Evolutionary conservation across 2,329 filamentous ascomycete species (phyloP).

Genomic region (Teratosphaeria gauchensis): DNA sequence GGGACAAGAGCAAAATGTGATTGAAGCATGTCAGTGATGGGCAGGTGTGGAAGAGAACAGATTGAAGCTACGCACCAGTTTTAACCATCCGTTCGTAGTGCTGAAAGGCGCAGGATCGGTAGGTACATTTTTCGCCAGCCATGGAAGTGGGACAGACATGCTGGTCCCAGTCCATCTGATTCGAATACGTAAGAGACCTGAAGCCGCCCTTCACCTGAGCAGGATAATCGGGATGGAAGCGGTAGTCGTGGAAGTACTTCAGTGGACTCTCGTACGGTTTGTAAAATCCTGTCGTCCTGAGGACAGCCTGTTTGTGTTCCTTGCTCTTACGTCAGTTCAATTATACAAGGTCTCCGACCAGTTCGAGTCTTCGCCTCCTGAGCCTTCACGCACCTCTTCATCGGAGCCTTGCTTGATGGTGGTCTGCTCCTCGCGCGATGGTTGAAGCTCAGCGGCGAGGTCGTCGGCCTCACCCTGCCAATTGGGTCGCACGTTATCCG

Average conservation of each 20-base stretch:
- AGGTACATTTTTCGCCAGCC: conserved; percentile 62
- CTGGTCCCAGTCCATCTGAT: conserved; percentile 69
- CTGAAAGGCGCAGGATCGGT: conserved; percentile 62
- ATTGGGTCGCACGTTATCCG: neutral
- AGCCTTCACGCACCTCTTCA: conserved; percentile 9
- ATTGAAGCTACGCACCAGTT: conserved; percentile 55
- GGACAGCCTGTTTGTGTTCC: neutral
- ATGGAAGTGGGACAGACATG: conserved; percentile 70
- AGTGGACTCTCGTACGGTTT: conserved; percentile 76
- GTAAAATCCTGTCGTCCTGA: conserved; percentile 7
- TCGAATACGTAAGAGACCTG: conserved; percentile 86
- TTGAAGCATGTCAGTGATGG: neutral
- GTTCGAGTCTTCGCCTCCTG: conserved; percentile 4
- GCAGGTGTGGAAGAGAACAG: neutral
- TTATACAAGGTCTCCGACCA: conserved; percentile 2
- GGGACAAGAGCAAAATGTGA: neutral
- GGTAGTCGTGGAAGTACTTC: conserved; percentile 73
- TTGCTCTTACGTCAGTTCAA: conserved; percentile 7
- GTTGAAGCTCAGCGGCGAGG: conserved; percentile 32
- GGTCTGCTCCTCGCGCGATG: conserved; percentile 11
- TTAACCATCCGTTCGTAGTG: conserved; percentile 65
- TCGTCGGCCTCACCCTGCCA: conserved; percentile 23
- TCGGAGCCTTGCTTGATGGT: neutral
- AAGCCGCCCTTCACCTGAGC: conserved; percentile 64
- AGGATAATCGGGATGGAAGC: conserved; percentile 69